A percentile compares a stretch with the other conserved stretches of the same genome.
Conservation (phyloP, 805 yeast genomes). For the Monosporozyma servazzii region DNA sequence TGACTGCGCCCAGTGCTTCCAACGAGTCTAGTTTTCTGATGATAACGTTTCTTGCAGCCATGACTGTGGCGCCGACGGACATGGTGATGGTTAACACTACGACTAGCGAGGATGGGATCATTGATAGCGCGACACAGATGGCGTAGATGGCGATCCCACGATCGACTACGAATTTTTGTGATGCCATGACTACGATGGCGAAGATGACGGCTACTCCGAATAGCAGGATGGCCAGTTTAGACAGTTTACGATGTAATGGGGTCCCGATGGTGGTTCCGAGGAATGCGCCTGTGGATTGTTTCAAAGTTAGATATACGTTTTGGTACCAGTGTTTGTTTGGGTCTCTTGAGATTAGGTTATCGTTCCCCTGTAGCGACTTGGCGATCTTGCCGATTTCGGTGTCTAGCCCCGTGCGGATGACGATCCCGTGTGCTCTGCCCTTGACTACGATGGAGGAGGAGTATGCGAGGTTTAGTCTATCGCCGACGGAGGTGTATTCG, state of each 20-base stretch:
- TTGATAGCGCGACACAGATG: slow-evolving; percentile 93
- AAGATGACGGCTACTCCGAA: slow-evolving; percentile 74
- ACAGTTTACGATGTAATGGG: slow-evolving; percentile 66
- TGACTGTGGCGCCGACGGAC: slow-evolving; percentile 90
- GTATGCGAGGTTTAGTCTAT: slow-evolving; percentile 69
- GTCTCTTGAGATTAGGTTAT: slow-evolving; percentile 25
- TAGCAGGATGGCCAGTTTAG: slow-evolving; percentile 65
- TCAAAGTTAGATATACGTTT: slow-evolving; percentile 34
- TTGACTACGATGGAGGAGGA: slow-evolving; percentile 96
- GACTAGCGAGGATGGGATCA: slow-evolving; percentile 96
- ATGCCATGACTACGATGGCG: slow-evolving; percentile 80
- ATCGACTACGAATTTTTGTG: slow-evolving; percentile 66
- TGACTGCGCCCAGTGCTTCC: slow-evolving; percentile 89
- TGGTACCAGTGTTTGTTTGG: slow-evolving; percentile 35
- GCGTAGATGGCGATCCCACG: slow-evolving; percentile 82
- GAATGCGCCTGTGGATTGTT: slow-evolving; percentile 53
- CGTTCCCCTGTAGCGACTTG: slow-evolving; percentile 50
- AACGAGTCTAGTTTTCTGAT: slow-evolving; percentile 89
- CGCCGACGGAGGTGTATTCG: slow-evolving; percentile 46
- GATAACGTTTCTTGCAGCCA: slow-evolving; percentile 91
- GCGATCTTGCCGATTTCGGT: slow-evolving; percentile 95
- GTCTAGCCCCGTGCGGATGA: slow-evolving; percentile 78
- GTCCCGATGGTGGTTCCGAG: slow-evolving; percentile 75
- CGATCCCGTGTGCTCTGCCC: slow-evolving; percentile 89
- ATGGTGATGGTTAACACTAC: slow-evolving; percentile 94